Percentiles rank a stretch among this genome's conserved stretches.
Evolutionary conservation across 305 asterid genomes (phyloP).

Genomic region (Ajuga reptans): DNA sequence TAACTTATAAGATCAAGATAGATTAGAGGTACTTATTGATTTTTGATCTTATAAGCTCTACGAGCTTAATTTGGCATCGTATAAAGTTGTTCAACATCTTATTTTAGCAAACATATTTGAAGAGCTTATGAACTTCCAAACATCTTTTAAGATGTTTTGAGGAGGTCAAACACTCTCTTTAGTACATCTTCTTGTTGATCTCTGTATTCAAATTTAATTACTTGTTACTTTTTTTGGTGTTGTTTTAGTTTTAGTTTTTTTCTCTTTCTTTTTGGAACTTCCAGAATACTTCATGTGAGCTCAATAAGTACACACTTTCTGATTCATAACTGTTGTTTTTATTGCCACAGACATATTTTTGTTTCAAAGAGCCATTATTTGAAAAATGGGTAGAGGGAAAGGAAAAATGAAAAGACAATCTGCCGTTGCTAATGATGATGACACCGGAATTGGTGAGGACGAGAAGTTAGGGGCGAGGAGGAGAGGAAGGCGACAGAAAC

Average conservation of each 20-base stretch:
- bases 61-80: no score
- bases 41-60: no score
- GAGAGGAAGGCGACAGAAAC: slow-evolving; percentile 71
- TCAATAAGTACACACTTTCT: background rate
- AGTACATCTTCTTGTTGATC: background rate
- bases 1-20: no score
- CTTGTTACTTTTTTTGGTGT: background rate
- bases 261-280: background rate
- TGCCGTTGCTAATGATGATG: slow-evolving; percentile 33
- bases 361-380: slow-evolving; percentile 15
- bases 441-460: slow-evolving; percentile 60
- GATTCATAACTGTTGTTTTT: background rate
- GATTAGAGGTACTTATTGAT: no score
- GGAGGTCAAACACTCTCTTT: no score
- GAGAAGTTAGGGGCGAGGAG: slow-evolving; percentile 52
- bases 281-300: background rate
- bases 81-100: no score
- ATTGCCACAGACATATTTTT: slow-evolving; percentile 30
- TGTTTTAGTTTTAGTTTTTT: background rate
- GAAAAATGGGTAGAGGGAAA: slow-evolving; percentile 64
- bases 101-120: no score
- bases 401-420: slow-evolving; percentile 64
- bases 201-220: background rate
- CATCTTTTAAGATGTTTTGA: no score
- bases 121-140: no score